Evolutionary conservation across 2,329 filamentous ascomycete genomes (phyloP).

Genomic region (Fusarium siculi): DNA sequence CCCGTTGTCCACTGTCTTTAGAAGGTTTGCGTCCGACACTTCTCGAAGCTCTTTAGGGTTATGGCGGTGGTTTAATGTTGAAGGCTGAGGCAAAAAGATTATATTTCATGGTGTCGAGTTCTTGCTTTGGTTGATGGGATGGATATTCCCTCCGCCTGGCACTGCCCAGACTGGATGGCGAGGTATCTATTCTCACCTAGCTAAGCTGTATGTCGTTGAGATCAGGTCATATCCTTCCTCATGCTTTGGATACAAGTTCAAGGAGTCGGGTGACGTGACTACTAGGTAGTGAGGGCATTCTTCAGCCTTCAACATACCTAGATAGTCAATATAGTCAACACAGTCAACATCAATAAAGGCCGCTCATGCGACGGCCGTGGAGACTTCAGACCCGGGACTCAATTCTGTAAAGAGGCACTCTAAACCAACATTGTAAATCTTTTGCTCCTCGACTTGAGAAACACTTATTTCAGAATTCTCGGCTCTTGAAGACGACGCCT

Average conservation of each 20-base stretch:
- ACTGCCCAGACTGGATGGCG: neutral
- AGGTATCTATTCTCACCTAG: neutral
- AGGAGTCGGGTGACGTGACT: neutral
- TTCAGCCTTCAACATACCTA: neutral
- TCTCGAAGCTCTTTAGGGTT: neutral
- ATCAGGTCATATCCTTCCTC: too few relatives aligned
- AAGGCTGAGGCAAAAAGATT: neutral
- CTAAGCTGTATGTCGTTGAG: neutral
- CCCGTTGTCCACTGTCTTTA: neutral
- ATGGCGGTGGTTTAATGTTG: neutral
- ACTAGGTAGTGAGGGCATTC: neutral
- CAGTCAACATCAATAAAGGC: neutral
- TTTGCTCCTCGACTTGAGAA: neutral
- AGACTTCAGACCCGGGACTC: neutral
- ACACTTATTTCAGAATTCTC: neutral
- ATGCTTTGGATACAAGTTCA: neutral
- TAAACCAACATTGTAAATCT: neutral
- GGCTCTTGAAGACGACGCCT: neutral
- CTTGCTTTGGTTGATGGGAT: neutral
- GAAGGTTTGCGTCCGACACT: neutral
- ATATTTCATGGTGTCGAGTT: neutral
- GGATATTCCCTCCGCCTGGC: neutral
- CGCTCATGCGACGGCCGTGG: neutral
- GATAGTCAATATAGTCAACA: too few relatives aligned
- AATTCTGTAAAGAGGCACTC: neutral